Evolutionary conservation across 116 monocot genomes (phyloP), one percentile per base, ranked within the genome.

Genomic region (Iris pallida): DNA sequence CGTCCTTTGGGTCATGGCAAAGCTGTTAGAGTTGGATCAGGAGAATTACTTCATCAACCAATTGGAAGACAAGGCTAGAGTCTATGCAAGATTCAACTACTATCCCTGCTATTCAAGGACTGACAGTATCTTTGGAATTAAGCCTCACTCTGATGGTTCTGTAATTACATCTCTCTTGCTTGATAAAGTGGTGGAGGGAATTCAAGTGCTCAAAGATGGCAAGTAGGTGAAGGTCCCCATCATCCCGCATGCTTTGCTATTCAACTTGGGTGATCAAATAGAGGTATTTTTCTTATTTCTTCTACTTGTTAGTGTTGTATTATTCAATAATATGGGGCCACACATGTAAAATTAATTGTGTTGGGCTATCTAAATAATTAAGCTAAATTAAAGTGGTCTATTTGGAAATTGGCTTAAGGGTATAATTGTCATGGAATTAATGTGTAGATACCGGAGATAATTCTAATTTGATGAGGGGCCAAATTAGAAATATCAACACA

Each of bases 81-180:
- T 71, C 5, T 75, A 40, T 44, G 81, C 71, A 11, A 88, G 88
- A 71, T 86, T 88, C 63, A 88, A 79, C 75, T 81, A 79, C 63
- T 92, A 88, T 73, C 86, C 92, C 5, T 51, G 8, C 46, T 88
- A 86, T 61, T 63, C 61, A 14, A 83, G 77, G 61, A 82, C 88
- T 42, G 81, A 92, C 62, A 76, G 81, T 20, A 86, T 88, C 5
- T 66, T 75, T 56, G 92, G 92, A 8, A 15, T 88, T 56, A 86
- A 79, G 57, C 74, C 88, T 53, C 88, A 92, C 45, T 70, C 82
- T 16, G 92, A 92, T 58, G 83, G 20, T 49, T 69, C 80, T 14
- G 55, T 55, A 2, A 55, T 84, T 4, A 76, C 78, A 4, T 63
- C 79, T 55, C 6, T 79, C 4, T 20, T 81, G 47, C 72, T 55